Evolutionary conservation across 2,329 filamentous ascomycete genomes (phyloP), one percentile per base, ranked within the genome.

Genomic region (Epicoccum nigrum): DNA sequence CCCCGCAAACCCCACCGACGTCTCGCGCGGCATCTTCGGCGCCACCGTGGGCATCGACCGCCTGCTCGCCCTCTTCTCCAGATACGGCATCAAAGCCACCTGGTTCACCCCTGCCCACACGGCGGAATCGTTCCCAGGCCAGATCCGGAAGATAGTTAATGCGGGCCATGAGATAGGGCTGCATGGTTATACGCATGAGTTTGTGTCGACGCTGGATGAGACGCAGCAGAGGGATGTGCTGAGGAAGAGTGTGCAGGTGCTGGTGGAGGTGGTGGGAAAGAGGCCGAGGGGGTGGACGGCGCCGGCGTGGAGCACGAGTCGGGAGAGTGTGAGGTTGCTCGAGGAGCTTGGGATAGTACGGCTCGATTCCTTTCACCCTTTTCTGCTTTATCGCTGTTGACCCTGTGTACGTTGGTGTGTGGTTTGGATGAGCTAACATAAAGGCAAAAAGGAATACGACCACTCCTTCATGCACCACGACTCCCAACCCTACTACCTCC

Each of bases 161-260:
- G 77, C 79, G 0, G 85, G 85, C 2, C 86, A 88, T 62, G 86
- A 88, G 64, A 84, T 83, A 51, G 86, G 86, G 2, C 78, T 88
- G 3, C 88, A 91, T 56, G 88, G 76, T 4, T 91, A 91, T 72
- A 85, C 81, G 0, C 87, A 91, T 63, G 88, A 91, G 67, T 90
- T 91, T 60, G 86, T 88, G 0, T 79, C 77, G 1, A 82, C 86
- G 47, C 89, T 91, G 87, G 87, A 81, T 0, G 68, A 88, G 2
- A 87, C 90, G 66, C 89, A 92, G 73, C 88, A 92, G 69, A 81
- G 81, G 11, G 87, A 89, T 51, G 86, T 92, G 13, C 79, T 93
- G 4, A 85, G 88, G 62, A 89, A 89, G 71, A 90, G 87, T 16
- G 90, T 86, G 65, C 81, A 81, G 16, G 79, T 90, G 70, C 79